Evolutionary conservation across 2,329 filamentous ascomycete species (phyloP), one percentile per base, ranked within the genome.

Genomic region (Colletotrichum noveboracense): DNA sequence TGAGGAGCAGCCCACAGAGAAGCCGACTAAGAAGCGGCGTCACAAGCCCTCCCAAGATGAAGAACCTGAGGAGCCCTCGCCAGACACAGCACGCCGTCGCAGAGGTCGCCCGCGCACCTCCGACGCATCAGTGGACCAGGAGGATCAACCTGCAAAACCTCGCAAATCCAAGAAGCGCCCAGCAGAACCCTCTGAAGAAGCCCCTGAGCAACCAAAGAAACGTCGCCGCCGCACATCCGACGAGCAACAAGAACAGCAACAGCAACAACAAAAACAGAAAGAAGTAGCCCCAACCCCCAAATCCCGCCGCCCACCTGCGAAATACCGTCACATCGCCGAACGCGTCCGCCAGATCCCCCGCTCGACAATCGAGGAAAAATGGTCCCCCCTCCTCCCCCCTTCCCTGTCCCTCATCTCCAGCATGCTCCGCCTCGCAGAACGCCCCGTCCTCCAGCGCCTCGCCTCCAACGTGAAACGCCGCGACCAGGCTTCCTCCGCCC

Each of bases 351-450:
- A 86, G 56, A 86, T 95, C 58, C 90, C 92, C n/a, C 90, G 89
- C 76, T 88, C 90, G 32, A 90, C 88, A 48, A 94, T 97, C 74
- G 89, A 94, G 56, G 85, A 92, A 56, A 94, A 93, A 81, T 95
- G 93, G 93, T 85, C 87, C 4, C 86, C 90, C 7, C 87, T 94
- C 7, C 87, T 90, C 6, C 81, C 85, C 8, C 83, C 87, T 28
- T 90, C 92, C 56, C 83, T 94, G 70, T 85, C 88, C 9, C 88
- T 89, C 67, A 87, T 93, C n/a, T 85, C 87, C 21, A 82, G 86
- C 18, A 86, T 94, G 32, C 84, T 95, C 36, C 84, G 87, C 26
- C 88, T 92, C 77, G 89, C 91, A 66, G 90, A 92, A 78, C 89
- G 89, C 18, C 91, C 93, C 16, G 90, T 94, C 60, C 87, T 94